These are phyloP conservation scores for Rhodotorula sp. DNA, from an alignment of 1,284 basidiomycete species.

Conservation along the genomic window DNA sequence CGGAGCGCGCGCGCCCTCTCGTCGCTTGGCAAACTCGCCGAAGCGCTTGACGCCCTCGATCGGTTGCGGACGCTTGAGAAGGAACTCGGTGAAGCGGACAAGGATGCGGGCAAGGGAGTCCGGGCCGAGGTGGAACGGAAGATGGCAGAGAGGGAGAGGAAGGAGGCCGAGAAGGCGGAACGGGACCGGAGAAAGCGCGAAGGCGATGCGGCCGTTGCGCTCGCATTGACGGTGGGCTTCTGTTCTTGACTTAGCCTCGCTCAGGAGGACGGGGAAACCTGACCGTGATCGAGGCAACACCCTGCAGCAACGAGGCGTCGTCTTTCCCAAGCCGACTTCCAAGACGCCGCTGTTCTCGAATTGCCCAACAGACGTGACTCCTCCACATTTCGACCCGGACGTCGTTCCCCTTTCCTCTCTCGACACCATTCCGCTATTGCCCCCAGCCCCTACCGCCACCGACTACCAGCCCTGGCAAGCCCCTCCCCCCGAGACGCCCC, in stretches of 20 bases:
- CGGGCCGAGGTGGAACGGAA: constrained; percentile 43
- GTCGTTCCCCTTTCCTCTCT: constrained; percentile 44
- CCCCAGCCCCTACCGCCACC: constrained; percentile 18
- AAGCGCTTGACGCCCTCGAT: constrained; percentile 75
- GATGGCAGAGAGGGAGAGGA: constrained; percentile 51
- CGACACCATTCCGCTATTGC: constrained; percentile 40
- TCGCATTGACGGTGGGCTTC: constrained; percentile 62
- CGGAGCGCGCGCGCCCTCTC: constrained; percentile 74
- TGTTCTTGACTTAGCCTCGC: neutral
- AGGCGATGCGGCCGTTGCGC: constrained; percentile 55
- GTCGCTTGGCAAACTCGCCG: constrained; percentile 68
- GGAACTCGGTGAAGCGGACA: constrained; percentile 11
- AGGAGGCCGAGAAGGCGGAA: constrained; percentile 56
- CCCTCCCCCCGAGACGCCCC: constrained; percentile 58
- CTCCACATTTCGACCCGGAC: constrained; percentile 55
- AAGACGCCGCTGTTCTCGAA: constrained; percentile 24
- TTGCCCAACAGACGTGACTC: constrained; percentile 52
- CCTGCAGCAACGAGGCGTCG: constrained; percentile 64
- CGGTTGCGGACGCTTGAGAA: constrained; percentile 54
- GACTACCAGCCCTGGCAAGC: constrained; percentile 58
- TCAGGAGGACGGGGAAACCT: neutral
- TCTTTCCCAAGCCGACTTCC: constrained; percentile 52
- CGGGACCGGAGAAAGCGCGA: constrained; percentile 56
- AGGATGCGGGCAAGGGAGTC: constrained; percentile 52
- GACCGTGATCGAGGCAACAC: neutral